Base-by-base conservation (phyloP, 1,284 basidiomycete species). In the Phylloporus sp. region DNA sequence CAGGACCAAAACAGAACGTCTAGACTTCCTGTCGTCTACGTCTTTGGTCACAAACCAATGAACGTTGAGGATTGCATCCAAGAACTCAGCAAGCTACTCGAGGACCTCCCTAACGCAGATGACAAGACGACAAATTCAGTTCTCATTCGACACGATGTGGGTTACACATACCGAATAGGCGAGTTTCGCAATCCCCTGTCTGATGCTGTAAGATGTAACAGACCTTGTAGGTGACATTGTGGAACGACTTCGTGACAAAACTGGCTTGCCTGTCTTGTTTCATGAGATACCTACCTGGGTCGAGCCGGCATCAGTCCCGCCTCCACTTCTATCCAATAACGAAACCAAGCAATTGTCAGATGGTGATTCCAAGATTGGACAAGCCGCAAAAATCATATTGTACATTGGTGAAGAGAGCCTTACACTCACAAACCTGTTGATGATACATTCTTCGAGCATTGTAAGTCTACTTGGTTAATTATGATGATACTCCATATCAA, bases 361-460 rank as follows among this genome's bases (percentile, higher is more conserved):
- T 23, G n/a, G 35, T 6, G 60, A 56, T 32, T 12, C 59, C 25
- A 65, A 58, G 49, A 45, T n/a, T 0, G 67, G 69, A 11, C 64
- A 69, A 2, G 59, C 56, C 17, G 62, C 74, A 12, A 66, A 69
- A n/a, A 80, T 80, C 1, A 87, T 97, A 55, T 82, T 97, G 62
- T 98, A 97, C 78, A 84, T 99, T 47, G 97, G 97, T 1, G 85
- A 87, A 25, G 95, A 98, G 78, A 92, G 90, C 64, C 86, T 97
- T 10, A 87, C 88, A 0, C 84, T 98, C 52, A 94, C 94, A 23
- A 98, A 99, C 73, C 78, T 99, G 5, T 85, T 98, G 53, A 91
- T 98, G 83, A 95, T 91, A 0, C 88, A 96, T 73, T 80, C 82
- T 3, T 79, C 78, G 0, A 83, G 77, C 65, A 74, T 80, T 59